A percentile compares a stretch with the other conserved stretches of the same genome.
Conservation (phyloP, 352 stramenopile genomes). For the Globisporangium perplexum region DNA sequence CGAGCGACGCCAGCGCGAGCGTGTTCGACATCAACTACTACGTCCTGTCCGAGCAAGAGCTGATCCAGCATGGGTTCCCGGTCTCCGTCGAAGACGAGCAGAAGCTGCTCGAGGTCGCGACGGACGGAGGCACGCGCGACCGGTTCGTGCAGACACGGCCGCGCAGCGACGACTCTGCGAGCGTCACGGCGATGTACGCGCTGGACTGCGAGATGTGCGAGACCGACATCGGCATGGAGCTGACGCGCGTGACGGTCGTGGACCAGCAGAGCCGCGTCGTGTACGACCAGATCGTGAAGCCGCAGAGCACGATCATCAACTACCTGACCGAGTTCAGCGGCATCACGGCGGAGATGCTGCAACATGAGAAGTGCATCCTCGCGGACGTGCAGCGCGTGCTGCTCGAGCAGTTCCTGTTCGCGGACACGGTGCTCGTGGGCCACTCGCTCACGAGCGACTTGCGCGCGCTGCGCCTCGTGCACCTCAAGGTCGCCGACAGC, state of each 20-base stretch:
- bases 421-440: slow-evolving; percentile 78
- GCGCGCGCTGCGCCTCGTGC: slow-evolving; percentile 68
- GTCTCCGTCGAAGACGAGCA: slow-evolving; percentile 60
- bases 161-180: neutral
- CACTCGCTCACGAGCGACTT: slow-evolving; percentile 87
- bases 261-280: slow-evolving; percentile 49
- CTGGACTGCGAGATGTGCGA: slow-evolving; percentile 90
- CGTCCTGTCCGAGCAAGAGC: slow-evolving; percentile 53
- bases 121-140: slow-evolving; percentile 45
- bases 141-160: slow-evolving; percentile 41
- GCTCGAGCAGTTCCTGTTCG: slow-evolving; percentile 45
- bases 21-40: slow-evolving; percentile 36
- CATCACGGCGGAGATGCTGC: slow-evolving; percentile 76
- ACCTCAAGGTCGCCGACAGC: slow-evolving; percentile 67
- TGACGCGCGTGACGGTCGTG: slow-evolving; percentile 80
- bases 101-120: slow-evolving; percentile 37
- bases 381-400: slow-evolving; percentile 70
- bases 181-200: slow-evolving; percentile 35
- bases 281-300: slow-evolving; percentile 83
- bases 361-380: slow-evolving; percentile 46
- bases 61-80: slow-evolving; percentile 67
- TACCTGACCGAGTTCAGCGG: slow-evolving; percentile 88
- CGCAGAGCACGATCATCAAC: slow-evolving; percentile 81
- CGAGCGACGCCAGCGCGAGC: slow-evolving; percentile 5
- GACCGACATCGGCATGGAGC: slow-evolving; percentile 77